Conservation (phyloP, 2,329 filamentous ascomycete species). For the Cladophialophora carrionii region DNA sequence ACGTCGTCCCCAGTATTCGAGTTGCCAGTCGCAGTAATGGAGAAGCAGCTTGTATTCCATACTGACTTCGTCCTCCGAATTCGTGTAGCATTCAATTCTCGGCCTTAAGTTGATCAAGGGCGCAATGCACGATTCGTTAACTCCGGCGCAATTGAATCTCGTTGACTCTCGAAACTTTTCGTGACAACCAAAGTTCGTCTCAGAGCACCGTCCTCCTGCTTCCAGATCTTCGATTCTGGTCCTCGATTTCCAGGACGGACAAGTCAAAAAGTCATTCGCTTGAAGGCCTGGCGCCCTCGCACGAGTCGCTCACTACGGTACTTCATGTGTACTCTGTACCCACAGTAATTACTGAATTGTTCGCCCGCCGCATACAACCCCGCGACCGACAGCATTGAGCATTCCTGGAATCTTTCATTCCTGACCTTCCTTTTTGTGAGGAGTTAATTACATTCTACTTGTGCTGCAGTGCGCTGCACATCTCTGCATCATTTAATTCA, state of each 20-base stretch:
- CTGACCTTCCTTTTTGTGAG: too few relatives aligned
- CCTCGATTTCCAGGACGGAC: too few relatives aligned
- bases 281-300: conserved; percentile 13
- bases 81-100: not conserved
- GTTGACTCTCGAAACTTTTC: not conserved
- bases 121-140: conserved; percentile 1
- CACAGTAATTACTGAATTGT: not conserved
- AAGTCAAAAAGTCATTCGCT: not conserved
- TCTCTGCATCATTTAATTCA: not conserved
- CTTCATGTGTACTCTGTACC: not conserved
- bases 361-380: not conserved
- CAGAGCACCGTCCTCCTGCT: not conserved
- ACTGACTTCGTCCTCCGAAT: not conserved
- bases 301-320: conserved; percentile 6
- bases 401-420: too few relatives aligned
- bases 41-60: not conserved
- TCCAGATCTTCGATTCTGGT: not conserved
- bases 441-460: too few relatives aligned
- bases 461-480: too few relatives aligned
- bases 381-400: too few relatives aligned
- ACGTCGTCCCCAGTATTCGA: not conserved
- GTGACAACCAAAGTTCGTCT: not conserved
- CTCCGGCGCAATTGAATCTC: conserved; percentile 1
- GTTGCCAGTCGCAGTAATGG: not conserved
- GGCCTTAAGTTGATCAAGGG: not conserved